A percentile compares a stretch with the other conserved stretches of the same genome.
phyloP scores from a whole-genome alignment of 305 asterid species.

The Fraxinus ornus region DNA sequence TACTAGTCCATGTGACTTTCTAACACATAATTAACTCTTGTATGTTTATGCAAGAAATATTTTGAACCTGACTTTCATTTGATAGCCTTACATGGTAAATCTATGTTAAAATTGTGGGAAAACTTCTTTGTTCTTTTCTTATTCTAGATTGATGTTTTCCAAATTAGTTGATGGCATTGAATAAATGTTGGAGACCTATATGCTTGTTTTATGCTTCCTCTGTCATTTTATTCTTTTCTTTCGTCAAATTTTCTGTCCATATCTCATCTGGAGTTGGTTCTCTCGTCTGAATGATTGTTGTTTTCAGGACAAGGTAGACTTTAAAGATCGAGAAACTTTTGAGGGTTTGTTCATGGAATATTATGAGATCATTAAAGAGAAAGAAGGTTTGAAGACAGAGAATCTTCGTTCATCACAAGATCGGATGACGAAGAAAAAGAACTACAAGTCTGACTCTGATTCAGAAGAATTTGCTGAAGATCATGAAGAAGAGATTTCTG shows the following conservation, averaged over 20 bases:
- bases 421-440: slow-evolving; percentile 15
- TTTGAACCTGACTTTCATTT: background rate
- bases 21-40: background rate
- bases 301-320: slow-evolving; percentile 65
- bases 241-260: background rate
- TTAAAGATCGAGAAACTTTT: slow-evolving; percentile 53
- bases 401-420: slow-evolving; percentile 50
- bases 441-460: slow-evolving; percentile 28
- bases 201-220: slow-evolving; percentile 2
- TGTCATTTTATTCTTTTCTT: background rate
- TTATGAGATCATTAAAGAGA: slow-evolving; percentile 46
- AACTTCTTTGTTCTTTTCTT: slow-evolving; percentile 12
- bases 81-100: background rate
- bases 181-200: background rate
- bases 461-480: slow-evolving; percentile 44
- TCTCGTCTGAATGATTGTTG: slow-evolving; percentile 23
- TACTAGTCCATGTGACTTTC: background rate
- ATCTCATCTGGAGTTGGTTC: background rate
- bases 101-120: background rate
- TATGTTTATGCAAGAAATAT: slow-evolving; percentile 4
- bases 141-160: background rate
- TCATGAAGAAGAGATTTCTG: slow-evolving; percentile 46
- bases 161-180: background rate
- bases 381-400: slow-evolving; percentile 38
- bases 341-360: slow-evolving; percentile 87